Conservation (phyloP, 108 stramenopile species). For the Aurantiochytrium sp. region DNA sequence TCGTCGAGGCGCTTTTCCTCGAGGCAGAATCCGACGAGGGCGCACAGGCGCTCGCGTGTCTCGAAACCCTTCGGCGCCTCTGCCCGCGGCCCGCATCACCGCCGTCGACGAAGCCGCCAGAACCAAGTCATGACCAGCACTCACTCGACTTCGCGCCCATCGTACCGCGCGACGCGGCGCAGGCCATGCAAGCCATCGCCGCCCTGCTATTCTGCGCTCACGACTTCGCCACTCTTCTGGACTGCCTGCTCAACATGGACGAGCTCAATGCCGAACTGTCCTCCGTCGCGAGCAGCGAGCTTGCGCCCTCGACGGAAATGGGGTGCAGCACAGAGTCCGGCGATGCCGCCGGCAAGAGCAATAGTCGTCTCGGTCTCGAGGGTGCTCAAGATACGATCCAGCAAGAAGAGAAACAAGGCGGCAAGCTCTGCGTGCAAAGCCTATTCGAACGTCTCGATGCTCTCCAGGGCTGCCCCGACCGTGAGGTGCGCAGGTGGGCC, state of each 20-base stretch:
- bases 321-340: too few relatives aligned
- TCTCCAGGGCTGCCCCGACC: not conserved
- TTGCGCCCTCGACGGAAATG: too few relatives aligned
- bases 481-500: not conserved
- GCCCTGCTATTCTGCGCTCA: not conserved
- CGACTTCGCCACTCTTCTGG: not conserved
- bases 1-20: not conserved
- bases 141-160: not conserved
- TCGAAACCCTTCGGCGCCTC: not conserved
- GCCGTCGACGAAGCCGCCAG: not conserved
- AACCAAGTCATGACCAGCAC: not conserved
- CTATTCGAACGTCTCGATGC: not conserved
- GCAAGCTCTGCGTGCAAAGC: not conserved
- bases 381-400: not conserved
- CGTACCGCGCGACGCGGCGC: not conserved
- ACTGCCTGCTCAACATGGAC: not conserved
- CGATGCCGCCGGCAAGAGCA: too few relatives aligned
- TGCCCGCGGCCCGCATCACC: not conserved
- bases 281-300: not conserved
- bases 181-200: not conserved
- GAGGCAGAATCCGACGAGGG: not conserved
- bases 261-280: not conserved
- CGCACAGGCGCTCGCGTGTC: not conserved
- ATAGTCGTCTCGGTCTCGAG: too few relatives aligned
- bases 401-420: not conserved